Evolutionary conservation across 768 basidiomycete genomes (phyloP).

Genomic region (Ramaria sp.): DNA sequence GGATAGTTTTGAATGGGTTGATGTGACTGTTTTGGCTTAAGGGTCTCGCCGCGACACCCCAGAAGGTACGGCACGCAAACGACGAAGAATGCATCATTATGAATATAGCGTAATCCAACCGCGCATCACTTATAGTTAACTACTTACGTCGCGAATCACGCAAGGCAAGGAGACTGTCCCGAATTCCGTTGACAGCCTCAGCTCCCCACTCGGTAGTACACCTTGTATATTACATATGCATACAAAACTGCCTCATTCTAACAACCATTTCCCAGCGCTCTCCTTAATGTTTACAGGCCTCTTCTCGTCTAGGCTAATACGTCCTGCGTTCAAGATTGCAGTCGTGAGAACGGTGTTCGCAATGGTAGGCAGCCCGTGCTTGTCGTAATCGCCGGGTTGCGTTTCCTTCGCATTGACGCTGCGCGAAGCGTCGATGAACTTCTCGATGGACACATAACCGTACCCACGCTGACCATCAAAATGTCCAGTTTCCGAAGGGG

Average conservation of each 20-base stretch:
- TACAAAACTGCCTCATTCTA: constrained; percentile 36
- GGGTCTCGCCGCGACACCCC: neutral
- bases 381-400: constrained; percentile 65
- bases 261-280: constrained; percentile 46
- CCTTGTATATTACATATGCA: neutral
- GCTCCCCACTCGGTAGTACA: neutral
- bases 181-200: neutral
- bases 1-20: neutral
- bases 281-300: constrained; percentile 70
- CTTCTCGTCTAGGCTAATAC: constrained; percentile 85
- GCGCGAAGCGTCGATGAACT: constrained; percentile 78
- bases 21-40: neutral
- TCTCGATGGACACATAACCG: constrained; percentile 85
- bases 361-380: constrained; percentile 76
- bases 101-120: neutral
- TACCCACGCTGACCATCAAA: constrained; percentile 94
- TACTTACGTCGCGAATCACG: constrained; percentile 5
- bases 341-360: constrained; percentile 80
- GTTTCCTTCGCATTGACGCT: constrained; percentile 62
- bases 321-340: constrained; percentile 82
- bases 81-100: neutral
- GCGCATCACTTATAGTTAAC: neutral
- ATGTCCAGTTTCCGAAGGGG: constrained; percentile 81
- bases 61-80: neutral
- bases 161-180: neutral